Evolutionary conservation across 23 red algal species (phyloP), one percentile per base, ranked within the genome.

Genomic region (Gracilariopsis chorda): DNA sequence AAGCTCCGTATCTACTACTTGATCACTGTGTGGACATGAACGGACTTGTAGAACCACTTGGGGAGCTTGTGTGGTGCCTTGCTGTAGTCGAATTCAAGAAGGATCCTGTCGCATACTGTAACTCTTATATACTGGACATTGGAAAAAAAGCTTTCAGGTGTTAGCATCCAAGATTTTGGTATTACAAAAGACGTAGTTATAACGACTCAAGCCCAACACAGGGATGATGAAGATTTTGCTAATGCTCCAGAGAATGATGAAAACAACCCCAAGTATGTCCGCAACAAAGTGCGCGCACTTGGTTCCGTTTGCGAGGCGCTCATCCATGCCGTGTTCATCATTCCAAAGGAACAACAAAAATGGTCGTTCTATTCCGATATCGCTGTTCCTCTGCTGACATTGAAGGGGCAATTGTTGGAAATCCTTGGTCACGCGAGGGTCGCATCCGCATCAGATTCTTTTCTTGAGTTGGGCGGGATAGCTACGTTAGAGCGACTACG

Each of bases 231-330:
- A 28, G 53, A 73, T 19, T 64, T 53, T 72, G 32, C 58, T 35
- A 53, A 43, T 49, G 60, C 55, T 3, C 39, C 45, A 45, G 59
- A 83, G 29, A 35, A 8, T 21, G 82, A 86, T 24, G 82, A 86
- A 33, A 65, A 61, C 41, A 43, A 58, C 9, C 46, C 82, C 1
- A 86, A 45, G 63, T 40, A 48, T 47, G 29, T 68, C 0, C 62
- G 85, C 0, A 89, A 89, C 28, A 89, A 76, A 27, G 40, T 69
- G 8, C 65, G 85, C n/a, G 51, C 78, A 60, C 48, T 89, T 29
- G 85, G 85, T 34, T 77, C 85, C 14, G 85, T 89, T n/a, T 77
- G 68, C 56, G 85, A 89, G n/a, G 85, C 65, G 33, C 65, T 89
- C 9, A 89, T 89, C 41, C 40, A 89, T 49, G 34, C 85, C 19